These are phyloP conservation scores for Fusarium anthophilum DNA, from an alignment of 2,329 filamentous ascomycete genomes.

Conservation along the genomic window DNA sequence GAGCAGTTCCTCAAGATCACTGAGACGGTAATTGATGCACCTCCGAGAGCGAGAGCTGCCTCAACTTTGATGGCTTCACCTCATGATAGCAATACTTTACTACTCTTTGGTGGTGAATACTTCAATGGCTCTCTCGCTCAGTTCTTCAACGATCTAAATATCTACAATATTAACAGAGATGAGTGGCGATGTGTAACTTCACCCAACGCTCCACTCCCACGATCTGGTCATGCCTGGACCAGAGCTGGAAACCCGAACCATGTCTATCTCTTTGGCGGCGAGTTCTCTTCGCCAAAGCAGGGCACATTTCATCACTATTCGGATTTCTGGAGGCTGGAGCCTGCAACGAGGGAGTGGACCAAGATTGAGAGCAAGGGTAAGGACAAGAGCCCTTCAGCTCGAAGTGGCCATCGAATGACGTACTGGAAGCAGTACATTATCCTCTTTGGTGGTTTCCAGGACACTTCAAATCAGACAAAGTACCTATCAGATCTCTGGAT, in stretches of 20 bases:
- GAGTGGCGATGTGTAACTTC: conserved; percentile 92
- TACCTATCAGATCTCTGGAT: conserved; percentile 95
- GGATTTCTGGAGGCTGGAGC: conserved; percentile 95
- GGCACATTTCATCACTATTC: conserved; percentile 99
- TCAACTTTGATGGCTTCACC: conserved; percentile 87
- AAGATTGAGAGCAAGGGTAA: conserved; percentile 82
- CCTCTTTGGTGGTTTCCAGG: conserved; percentile 95
- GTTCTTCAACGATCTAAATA: conserved; percentile 73
- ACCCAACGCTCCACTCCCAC: conserved; percentile 89
- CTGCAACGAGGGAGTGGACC: conserved; percentile 86
- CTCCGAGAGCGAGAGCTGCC: conserved; percentile 82
- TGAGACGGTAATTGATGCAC: conserved; percentile 74
- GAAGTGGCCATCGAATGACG: conserved; percentile 95
- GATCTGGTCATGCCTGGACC: conserved; percentile 95
- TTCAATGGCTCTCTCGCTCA: conserved; percentile 90
- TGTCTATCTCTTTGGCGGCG: conserved; percentile 93
- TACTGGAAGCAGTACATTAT: conserved; percentile 98
- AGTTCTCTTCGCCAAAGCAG: conserved; percentile 96
- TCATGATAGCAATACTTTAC: conserved; percentile 84
- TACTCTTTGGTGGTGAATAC: conserved; percentile 94
- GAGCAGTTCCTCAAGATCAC: conserved; percentile 95
- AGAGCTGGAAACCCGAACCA: conserved; percentile 84
- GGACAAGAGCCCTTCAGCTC: conserved; percentile 81
- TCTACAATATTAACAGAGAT: conserved; percentile 82
- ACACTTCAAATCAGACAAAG: conserved; percentile 93